These are phyloP conservation scores for Yamadazyma diddensiae DNA, from an alignment of 1,139 yeast species.

Conservation along the genomic window DNA sequence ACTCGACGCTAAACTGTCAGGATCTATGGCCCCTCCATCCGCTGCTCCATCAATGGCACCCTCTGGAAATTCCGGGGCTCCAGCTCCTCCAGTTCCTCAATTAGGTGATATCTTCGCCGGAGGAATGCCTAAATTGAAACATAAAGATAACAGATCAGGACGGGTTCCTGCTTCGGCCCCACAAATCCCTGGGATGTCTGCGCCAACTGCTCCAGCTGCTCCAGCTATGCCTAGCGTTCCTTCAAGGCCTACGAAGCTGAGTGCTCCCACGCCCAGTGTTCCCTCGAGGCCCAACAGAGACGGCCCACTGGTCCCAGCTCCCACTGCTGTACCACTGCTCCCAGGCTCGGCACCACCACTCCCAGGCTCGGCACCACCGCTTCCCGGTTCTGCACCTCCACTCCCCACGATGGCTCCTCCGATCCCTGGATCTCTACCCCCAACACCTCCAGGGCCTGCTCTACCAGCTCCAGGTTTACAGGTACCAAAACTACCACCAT, in stretches of 20 bases:
- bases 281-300: conserved; percentile 6
- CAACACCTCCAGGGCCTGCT: conserved; percentile 9
- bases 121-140: conserved; percentile 78
- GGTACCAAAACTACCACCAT: conserved; percentile 31
- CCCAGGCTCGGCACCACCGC: conserved; percentile 6
- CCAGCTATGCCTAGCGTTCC: conserved; percentile 11
- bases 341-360: conserved; percentile 7
- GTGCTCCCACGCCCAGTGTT: conserved; percentile 7
- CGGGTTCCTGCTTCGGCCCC: conserved; percentile 42
- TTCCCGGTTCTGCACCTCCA: conserved; percentile 7
- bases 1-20: conserved; percentile 28
- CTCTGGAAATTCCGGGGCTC: conserved; percentile 10
- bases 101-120: conserved; percentile 82
- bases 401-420: conserved; percentile 9
- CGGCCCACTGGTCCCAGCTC: conserved; percentile 1
- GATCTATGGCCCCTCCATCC: conserved; percentile 8
- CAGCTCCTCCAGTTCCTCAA: conserved; percentile 45
- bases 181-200: conserved; percentile 21
- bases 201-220: conserved; percentile 19
- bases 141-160: conserved; percentile 43
- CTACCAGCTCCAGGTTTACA: conserved; percentile 15
- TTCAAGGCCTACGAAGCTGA: neutral
- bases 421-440: conserved; percentile 15
- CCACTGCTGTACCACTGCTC: conserved; percentile 11
- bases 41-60: conserved; percentile 9